Conservation (phyloP, 2,329 filamentous ascomycete species). For the Fusarium sp. region DNA sequence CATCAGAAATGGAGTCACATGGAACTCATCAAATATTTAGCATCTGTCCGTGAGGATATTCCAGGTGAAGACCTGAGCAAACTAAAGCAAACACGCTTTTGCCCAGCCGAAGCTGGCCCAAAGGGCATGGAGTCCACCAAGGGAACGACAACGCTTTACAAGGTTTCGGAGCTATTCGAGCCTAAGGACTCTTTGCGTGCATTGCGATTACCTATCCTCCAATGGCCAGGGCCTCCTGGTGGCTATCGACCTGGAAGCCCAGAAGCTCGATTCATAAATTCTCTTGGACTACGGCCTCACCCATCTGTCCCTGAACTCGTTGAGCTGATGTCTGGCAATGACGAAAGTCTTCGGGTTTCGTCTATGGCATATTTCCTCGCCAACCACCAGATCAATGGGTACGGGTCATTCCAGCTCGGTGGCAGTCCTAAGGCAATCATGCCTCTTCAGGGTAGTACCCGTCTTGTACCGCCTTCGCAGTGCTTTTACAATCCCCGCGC, state of each 20-base stretch:
- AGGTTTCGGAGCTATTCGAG: slow-evolving; percentile 82
- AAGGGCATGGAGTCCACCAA: slow-evolving; percentile 63
- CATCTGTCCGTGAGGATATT: slow-evolving; percentile 90
- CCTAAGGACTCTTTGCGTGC: slow-evolving; percentile 75
- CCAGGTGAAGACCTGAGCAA: slow-evolving; percentile 82
- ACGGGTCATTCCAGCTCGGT: slow-evolving; percentile 70
- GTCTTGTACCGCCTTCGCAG: slow-evolving; percentile 75
- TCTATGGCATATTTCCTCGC: slow-evolving; percentile 84
- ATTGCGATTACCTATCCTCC: slow-evolving; percentile 78
- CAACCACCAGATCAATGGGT: slow-evolving; percentile 81
- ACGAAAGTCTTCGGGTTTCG: slow-evolving; percentile 68
- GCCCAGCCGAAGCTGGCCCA: slow-evolving; percentile 76
- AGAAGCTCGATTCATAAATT: slow-evolving; percentile 78
- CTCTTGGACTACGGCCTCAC: slow-evolving; percentile 76
- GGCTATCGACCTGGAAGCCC: slow-evolving; percentile 70
- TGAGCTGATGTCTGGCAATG: slow-evolving; percentile 75
- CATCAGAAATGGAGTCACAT: slow-evolving; percentile 87
- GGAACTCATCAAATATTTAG: slow-evolving; percentile 92
- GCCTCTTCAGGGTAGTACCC: slow-evolving; percentile 74
- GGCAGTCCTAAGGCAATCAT: slow-evolving; percentile 69
- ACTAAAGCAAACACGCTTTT: slow-evolving; percentile 80
- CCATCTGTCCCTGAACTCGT: slow-evolving; percentile 80
- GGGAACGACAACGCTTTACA: slow-evolving; percentile 67
- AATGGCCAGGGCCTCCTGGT: slow-evolving; percentile 77
- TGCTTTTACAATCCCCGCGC: slow-evolving; percentile 87